Evolutionary conservation across 768 basidiomycete genomes (phyloP).

Genomic region (Macrolepiota fuliginosa): DNA sequence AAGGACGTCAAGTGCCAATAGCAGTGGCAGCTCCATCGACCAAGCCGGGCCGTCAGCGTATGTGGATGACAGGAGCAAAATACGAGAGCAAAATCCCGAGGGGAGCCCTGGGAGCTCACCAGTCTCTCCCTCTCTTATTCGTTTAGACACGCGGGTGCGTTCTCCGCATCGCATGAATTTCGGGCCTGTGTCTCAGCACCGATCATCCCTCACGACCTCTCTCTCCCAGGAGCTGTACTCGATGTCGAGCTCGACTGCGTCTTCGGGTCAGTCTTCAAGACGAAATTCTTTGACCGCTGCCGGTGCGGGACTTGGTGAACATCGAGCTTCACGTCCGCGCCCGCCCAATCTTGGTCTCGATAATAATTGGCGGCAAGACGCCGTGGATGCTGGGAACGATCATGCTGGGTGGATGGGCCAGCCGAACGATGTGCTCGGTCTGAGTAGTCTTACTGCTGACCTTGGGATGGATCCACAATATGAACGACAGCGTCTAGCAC

Average conservation of each 20-base stretch:
- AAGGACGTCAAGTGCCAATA: slow-evolving; percentile 20
- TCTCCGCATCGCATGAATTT: background rate
- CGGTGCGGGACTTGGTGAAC: slow-evolving; percentile 18
- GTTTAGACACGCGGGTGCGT: background rate
- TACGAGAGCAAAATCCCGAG: background rate
- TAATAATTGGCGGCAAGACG: slow-evolving; percentile 9
- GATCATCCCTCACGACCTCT: background rate
- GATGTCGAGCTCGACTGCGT: slow-evolving; percentile 6
- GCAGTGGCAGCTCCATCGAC: slow-evolving; percentile 21
- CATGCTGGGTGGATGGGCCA: background rate
- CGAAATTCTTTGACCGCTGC: slow-evolving; percentile 17
- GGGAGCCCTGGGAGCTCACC: background rate
- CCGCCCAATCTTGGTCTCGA: slow-evolving; percentile 30
- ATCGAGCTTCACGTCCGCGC: slow-evolving; percentile 24
- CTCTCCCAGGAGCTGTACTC: slow-evolving; percentile 1
- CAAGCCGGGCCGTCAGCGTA: slow-evolving; percentile 8
- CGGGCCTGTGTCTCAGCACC: slow-evolving; percentile 8
- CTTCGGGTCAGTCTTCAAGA: slow-evolving; percentile 8
- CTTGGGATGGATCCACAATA: background rate
- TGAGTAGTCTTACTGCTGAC: background rate
- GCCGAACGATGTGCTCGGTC: background rate
- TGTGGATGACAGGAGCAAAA: slow-evolving; percentile 2
- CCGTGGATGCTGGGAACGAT: background rate
- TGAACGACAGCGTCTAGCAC: background rate
- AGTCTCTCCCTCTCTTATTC: background rate